Conservation (phyloP, 2,329 filamentous ascomycete species). For the Pestalotiopsis sp. region DNA sequence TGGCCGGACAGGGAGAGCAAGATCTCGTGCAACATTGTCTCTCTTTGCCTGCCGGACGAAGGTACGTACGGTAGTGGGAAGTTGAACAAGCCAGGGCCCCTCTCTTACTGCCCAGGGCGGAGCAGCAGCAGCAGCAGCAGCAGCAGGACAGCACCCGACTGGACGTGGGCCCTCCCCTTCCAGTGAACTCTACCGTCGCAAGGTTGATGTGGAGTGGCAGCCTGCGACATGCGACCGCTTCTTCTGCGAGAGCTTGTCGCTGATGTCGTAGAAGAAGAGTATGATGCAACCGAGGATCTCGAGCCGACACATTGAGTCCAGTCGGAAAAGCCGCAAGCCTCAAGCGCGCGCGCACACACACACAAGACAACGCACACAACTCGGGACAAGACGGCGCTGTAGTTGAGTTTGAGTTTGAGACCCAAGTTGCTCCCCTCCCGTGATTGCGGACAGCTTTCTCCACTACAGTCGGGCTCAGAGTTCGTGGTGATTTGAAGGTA, state of each 20-base stretch:
- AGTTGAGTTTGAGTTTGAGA: background rate
- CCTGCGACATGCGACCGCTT: conserved; percentile 29
- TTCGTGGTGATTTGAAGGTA: background rate
- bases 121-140: background rate
- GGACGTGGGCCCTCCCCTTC: conserved; percentile 12
- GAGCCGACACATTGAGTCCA: conserved; percentile 51
- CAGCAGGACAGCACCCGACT: background rate
- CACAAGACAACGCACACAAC: too few relatives aligned
- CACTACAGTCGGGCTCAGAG: background rate
- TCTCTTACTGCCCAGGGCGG: background rate
- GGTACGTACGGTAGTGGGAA: conserved; percentile 14
- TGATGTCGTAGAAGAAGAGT: conserved; percentile 46
- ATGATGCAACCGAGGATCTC: conserved; percentile 54
- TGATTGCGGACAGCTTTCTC: background rate
- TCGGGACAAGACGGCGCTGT: background rate
- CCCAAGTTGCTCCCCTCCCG: background rate
- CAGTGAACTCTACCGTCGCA: conserved; percentile 14
- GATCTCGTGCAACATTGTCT: conserved; percentile 93
- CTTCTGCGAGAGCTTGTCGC: conserved; percentile 39
- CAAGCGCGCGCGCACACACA: too few relatives aligned
- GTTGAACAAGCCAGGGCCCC: background rate
- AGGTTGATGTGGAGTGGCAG: background rate
- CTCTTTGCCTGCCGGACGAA: conserved; percentile 10
- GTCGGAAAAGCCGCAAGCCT: background rate
- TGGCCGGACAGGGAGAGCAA: conserved; percentile 94